Evolutionary conservation across 164 flowering plant species (phyloP), one percentile per base, ranked within the genome.

Genomic region (Dillenia suffruticosa): DNA sequence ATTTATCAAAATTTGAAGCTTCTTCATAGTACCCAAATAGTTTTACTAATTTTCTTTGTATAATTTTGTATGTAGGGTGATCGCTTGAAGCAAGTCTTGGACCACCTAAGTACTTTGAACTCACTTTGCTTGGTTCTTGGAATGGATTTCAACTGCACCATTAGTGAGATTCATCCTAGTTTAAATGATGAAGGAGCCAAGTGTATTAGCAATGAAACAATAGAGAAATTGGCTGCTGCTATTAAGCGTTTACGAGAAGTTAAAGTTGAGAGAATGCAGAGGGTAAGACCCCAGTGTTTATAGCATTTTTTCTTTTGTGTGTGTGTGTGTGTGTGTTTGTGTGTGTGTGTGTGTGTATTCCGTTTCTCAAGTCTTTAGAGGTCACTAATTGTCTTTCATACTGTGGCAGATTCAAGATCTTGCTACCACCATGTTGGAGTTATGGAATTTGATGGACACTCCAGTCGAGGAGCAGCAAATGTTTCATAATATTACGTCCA

Each of bases 401-500:
- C 9, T 59, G 15, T 54, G 54, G 47, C 78, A 92, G 96, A 82
- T 86, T 57, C 95, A 80, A 88, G 83, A 84, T 70, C 89, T 86
- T 54, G 91, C 86, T 46, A 75, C 82, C 49, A 52, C 83, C 6
- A 56, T 92, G 78, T 54, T 85, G 76, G 91, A 90, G 79, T 76
- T 90, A 2, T 90, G 97, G 97, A 81, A 78, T 73, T 68, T 92
- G 74, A 83, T 92, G 95, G 96, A 92, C 69, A 89, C 89, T 58
- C 91, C 96, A 12, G 40, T 64, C 26, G 91, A 83, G 59, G 96
- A 92, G 79, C 98, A 83, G 59, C 83, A 74, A 49, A 69, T 68
- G 64, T 88, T 89, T 79, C 92, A 89, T 62, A 78, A 81, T 61
- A 80, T 89, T 46, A 89, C 89, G 49, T 59, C 83, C 46, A 82